phyloP scores from a whole-genome alignment of 139 green algal species.

The Chlorella sp. region DNA sequence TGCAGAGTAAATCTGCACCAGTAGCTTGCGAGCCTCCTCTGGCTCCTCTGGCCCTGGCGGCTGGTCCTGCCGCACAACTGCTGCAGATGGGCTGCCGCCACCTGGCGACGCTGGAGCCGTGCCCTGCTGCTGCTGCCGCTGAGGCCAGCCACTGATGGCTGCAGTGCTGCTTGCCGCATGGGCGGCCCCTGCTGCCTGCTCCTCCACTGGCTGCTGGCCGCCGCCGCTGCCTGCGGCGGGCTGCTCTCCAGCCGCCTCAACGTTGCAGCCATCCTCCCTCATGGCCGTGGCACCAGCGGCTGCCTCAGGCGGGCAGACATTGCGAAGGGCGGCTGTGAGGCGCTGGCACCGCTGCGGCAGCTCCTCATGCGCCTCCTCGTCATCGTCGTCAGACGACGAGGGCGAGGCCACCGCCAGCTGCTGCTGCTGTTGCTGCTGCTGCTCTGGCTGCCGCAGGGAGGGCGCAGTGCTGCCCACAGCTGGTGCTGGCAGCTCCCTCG shows the following conservation, averaged over 20 bases:
- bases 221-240: not conserved
- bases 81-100: not conserved
- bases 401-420: not conserved
- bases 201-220: not conserved
- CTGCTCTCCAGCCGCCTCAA: not conserved
- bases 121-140: not conserved
- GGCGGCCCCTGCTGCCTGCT: not conserved
- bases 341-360: constrained; percentile 14
- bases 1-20: constrained; percentile 1
- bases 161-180: not conserved
- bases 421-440: not conserved
- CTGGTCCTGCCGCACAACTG: not conserved
- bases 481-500: not conserved
- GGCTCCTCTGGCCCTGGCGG: not conserved
- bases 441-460: not conserved
- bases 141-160: too few species aligned
- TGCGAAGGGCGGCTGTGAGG: not conserved
- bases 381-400: constrained; percentile 9
- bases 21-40: not conserved
- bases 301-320: too few species aligned
- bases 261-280: not conserved
- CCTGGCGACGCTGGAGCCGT: too few species aligned
- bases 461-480: not conserved
- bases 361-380: constrained; percentile 23
- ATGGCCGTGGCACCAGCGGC: not conserved